Conservation (phyloP, 371 early-diverging fungal species). For the Amoeboaphelidium protococcarum region DNA sequence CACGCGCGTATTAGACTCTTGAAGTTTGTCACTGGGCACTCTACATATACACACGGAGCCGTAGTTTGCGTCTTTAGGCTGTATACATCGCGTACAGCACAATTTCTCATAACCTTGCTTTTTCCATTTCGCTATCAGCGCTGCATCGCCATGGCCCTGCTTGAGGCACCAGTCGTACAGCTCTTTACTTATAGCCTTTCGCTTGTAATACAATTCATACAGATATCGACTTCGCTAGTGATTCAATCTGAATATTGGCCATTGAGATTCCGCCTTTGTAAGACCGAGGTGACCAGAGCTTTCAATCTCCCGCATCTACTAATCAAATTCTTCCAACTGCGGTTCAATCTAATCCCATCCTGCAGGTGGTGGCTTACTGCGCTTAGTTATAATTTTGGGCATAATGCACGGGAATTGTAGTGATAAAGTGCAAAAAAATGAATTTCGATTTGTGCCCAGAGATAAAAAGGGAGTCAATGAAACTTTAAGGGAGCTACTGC, state of each 20-base stretch:
- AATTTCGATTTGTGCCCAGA: too few relatives aligned
- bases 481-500: too few relatives aligned
- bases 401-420: background rate
- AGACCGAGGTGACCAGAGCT: background rate
- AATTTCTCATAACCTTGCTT: conserved; percentile 94
- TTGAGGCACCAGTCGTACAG: conserved; percentile 76
- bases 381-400: conserved; percentile 25
- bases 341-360: conserved; percentile 91
- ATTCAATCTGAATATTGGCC: conserved; percentile 91
- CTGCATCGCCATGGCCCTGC: conserved; percentile 73
- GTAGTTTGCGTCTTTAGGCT: conserved; percentile 86
- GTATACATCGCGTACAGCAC: conserved; percentile 91
- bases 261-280: conserved; percentile 51
- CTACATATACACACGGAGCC: conserved; percentile 95
- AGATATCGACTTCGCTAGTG: conserved; percentile 89
- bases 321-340: conserved; percentile 61
- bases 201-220: conserved; percentile 78
- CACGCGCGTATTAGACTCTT: conserved; percentile 57
- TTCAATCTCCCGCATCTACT: conserved; percentile 85
- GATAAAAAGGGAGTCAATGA: too few relatives aligned
- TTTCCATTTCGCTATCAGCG: conserved; percentile 90
- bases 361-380: conserved; percentile 64
- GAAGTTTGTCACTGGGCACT: conserved; percentile 70
- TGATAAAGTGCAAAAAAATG: too few relatives aligned
- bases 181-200: conserved; percentile 68